A percentile compares a stretch with the other conserved stretches of the same genome.
These are phyloP conservation scores for Hemisphaericaspora subhashii DNA, from an alignment of 1,139 yeast species.

Conservation along the genomic window DNA sequence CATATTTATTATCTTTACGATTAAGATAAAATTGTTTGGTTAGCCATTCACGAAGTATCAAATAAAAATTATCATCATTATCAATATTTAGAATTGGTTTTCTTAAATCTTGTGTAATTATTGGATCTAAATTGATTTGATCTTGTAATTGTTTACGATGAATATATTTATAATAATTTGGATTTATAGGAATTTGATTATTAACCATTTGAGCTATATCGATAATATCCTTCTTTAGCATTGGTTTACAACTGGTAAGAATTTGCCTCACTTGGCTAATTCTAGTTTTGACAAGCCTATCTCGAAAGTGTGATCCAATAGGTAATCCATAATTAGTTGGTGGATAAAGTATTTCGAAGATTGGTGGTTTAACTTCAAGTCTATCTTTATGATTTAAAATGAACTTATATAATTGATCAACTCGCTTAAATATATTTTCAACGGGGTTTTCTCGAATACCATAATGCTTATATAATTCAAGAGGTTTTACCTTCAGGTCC, in stretches of 20 bases:
- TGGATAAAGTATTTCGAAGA: conserved; percentile 35
- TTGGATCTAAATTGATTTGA: conserved; percentile 10
- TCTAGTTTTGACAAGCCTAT: conserved; percentile 25
- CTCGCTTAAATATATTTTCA: conserved; percentile 12
- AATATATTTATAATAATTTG: conserved; percentile 31
- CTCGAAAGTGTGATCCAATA: conserved; percentile 27
- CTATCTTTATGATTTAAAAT: conserved; percentile 18
- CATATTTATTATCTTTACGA: conserved; percentile 19
- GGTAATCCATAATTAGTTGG: conserved; percentile 37
- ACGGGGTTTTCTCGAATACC: no score
- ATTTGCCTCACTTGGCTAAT: conserved; percentile 25
- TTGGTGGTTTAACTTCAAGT: conserved; percentile 26
- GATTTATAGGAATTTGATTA: conserved; percentile 19
- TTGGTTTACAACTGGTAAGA: conserved; percentile 23
- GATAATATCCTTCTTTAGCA: conserved; percentile 19
- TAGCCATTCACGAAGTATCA: conserved; percentile 30
- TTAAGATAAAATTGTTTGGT: conserved; percentile 31
- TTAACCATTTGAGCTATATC: conserved; percentile 19
- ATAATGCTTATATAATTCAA: no score
- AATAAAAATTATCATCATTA: conserved; percentile 30
- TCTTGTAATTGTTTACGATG: conserved; percentile 21
- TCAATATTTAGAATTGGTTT: conserved; percentile 33
- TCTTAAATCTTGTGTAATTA: conserved; percentile 20
- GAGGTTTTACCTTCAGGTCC: no score
- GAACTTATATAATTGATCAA: conserved; percentile 23